Percentiles rank a stretch among this genome's conserved stretches.
phyloP scores from a whole-genome alignment of 441 rosid genomes.

The Sinapis alba region DNA sequence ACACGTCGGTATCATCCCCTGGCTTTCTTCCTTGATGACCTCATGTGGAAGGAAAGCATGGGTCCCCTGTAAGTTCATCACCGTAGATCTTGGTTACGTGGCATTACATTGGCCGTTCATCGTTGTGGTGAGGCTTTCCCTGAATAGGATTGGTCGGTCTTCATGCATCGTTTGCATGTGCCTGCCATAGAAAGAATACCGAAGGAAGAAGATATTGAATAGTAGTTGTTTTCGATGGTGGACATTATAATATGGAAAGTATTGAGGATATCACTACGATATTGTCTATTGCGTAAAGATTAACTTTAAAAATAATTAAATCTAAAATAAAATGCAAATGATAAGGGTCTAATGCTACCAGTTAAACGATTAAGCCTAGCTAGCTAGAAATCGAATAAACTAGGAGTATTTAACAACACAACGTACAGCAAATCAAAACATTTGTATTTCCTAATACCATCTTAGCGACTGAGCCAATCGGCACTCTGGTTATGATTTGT shows the following conservation, averaged over 20 bases:
- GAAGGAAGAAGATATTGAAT: conserved; percentile 11
- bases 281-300: conserved; percentile 28
- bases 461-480: conserved; percentile 23
- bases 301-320: background rate
- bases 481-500: background rate
- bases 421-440: conserved; percentile 8
- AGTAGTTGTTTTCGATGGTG: conserved; percentile 21
- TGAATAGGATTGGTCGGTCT: conserved; percentile 45
- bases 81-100: conserved; percentile 38
- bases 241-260: conserved; percentile 23
- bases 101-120: conserved; percentile 27
- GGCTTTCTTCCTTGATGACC: conserved; percentile 37
- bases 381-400: background rate
- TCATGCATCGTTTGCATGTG: conserved; percentile 42
- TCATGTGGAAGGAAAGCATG: conserved; percentile 41
- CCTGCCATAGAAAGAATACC: conserved; percentile 23
- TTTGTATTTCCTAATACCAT: conserved; percentile 11
- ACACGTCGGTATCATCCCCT: conserved; percentile 44
- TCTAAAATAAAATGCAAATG: background rate
- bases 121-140: conserved; percentile 21
- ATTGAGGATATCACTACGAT: conserved; percentile 20
- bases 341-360: background rate
- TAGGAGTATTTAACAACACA: conserved; percentile 4
- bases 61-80: background rate
- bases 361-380: conserved; percentile 6